Evolutionary conservation across 768 basidiomycete genomes (phyloP).

Genomic region (Lentinula sp.): DNA sequence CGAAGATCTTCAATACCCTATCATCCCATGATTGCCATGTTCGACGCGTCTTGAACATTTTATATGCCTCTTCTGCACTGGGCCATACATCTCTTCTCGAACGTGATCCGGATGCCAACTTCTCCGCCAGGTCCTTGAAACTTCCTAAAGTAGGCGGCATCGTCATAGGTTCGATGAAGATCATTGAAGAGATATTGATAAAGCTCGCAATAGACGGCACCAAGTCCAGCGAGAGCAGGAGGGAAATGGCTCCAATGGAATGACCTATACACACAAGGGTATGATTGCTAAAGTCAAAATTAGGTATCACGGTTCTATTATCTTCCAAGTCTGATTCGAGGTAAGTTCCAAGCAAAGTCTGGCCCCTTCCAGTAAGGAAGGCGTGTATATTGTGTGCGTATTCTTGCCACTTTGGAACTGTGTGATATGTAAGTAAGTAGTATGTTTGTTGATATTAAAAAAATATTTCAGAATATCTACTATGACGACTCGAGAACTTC

Average conservation of each 20-base stretch:
- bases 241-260: constrained; percentile 40
- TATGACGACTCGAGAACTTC: not conserved
- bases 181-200: constrained; percentile 24
- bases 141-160: constrained; percentile 11
- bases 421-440: not conserved
- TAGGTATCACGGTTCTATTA: not conserved
- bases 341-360: constrained; percentile 37
- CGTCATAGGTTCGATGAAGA: constrained; percentile 44
- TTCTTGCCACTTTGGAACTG: constrained; percentile 47
- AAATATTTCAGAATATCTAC: no score
- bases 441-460: not conserved
- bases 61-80: constrained; percentile 40
- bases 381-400: constrained; percentile 41
- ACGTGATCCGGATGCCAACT: not conserved
- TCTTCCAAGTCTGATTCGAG: constrained; percentile 21
- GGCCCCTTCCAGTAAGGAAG: constrained; percentile 42
- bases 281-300: constrained; percentile 17
- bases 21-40: constrained; percentile 47
- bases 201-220: constrained; percentile 15
- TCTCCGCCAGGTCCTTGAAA: not conserved
- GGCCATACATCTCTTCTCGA: constrained; percentile 40
- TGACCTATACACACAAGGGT: constrained; percentile 48
- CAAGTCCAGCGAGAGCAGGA: not conserved
- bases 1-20: constrained; percentile 34
- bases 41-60: constrained; percentile 26